Evolutionary conservation across 129 eudicot species (phyloP), one percentile per base, ranked within the genome.

Genomic region (Deinandra increscens): DNA sequence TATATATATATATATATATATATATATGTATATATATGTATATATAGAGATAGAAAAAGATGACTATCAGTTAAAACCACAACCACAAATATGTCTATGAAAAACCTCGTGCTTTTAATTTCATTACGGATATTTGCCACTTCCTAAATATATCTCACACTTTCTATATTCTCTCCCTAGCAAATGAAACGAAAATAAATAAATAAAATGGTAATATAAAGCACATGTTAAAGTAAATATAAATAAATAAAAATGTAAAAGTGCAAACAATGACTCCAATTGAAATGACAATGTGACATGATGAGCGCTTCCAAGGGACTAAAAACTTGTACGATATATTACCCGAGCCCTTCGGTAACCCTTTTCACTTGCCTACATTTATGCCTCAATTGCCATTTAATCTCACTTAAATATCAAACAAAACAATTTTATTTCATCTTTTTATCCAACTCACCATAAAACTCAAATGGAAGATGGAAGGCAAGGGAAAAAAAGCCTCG

Each of bases 251-350:
- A 22, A 55, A 55, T 19, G 11, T 23, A 11, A 55, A 55, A 55
- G 8, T 55, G 12, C 9, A 18, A 53, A 19, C 6, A 19, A 53
- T 18, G 60, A 55, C 46, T 44, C 2, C 6, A 31, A 12, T 34
- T 43, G 60, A 66, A 66, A 42, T 55, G 73, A 33, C 61, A 56
- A 42, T 37, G 66, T 54, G 69, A 61, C 44, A 69, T 55, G 11
- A 7, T 68, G 89, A 87, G 78, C 89, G 95, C 79, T 87, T 87
- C 87, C 80, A 12, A 54, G 77, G 85, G 84, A 74, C 73, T 49
- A 76, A 66, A 81, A 70, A 81, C 59, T 77, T 75, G 77, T 75
- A 72, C 74, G 76, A 71, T 71, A n/a, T n/a, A 79, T 49, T 26
- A 75, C 66, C 71, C 76, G 68, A 69, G 38, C 62, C 72, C 76